Evolutionary conservation across 2,329 filamentous ascomycete species (phyloP).

Genomic region (Phialophora expanda): DNA sequence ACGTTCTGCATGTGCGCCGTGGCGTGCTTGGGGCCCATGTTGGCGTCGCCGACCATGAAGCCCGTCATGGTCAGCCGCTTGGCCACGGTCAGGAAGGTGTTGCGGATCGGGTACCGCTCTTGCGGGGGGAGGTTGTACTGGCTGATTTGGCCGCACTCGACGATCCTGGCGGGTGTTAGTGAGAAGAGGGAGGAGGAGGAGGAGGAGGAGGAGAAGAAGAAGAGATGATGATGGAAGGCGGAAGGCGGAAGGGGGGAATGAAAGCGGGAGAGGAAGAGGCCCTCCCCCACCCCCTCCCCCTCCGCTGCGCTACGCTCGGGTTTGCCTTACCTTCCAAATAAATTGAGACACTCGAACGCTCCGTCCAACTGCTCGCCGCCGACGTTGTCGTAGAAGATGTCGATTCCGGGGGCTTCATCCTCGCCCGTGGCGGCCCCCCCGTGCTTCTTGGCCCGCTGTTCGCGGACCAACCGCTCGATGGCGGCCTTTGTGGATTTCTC

Average conservation of each 20-base stretch:
- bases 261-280: too few species aligned
- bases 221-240: too few species aligned
- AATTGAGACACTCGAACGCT: slow-evolving; percentile 67
- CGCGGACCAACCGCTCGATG: slow-evolving; percentile 66
- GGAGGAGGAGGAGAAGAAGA: not conserved
- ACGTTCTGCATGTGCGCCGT: slow-evolving; percentile 77
- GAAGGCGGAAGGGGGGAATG: too few species aligned
- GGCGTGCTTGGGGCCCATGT: slow-evolving; percentile 69
- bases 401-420: slow-evolving; percentile 73
- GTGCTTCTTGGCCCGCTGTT: slow-evolving; percentile 63
- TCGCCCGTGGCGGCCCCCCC: slow-evolving; percentile 55
- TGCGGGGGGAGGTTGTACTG: slow-evolving; percentile 70
- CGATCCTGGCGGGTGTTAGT: slow-evolving; percentile 19
- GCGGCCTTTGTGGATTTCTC: slow-evolving; percentile 69
- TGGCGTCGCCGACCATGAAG: slow-evolving; percentile 72
- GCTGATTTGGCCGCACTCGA: slow-evolving; percentile 59
- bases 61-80: slow-evolving; percentile 73
- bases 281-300: not conserved
- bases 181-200: not conserved
- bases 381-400: slow-evolving; percentile 84
- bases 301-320: not conserved
- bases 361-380: slow-evolving; percentile 66
- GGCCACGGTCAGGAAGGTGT: slow-evolving; percentile 66
- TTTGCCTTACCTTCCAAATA: slow-evolving; percentile 58
- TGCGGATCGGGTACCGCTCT: slow-evolving; percentile 69